Evolutionary conservation across 176 grass and related monocot species (phyloP), one percentile per base, ranked within the genome.

Genomic region (Poa pratensis): DNA sequence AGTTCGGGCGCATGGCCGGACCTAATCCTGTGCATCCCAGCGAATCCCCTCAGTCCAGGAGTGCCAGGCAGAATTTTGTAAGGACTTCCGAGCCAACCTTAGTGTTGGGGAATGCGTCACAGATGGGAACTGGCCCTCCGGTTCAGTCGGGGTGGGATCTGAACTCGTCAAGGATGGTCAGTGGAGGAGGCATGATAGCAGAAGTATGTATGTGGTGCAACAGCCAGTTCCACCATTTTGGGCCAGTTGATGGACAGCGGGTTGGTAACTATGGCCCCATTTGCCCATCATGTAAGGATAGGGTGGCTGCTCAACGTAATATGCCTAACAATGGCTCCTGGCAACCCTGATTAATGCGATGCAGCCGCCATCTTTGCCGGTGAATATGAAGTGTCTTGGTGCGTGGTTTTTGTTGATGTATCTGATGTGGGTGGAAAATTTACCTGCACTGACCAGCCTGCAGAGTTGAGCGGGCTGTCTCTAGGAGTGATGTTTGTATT

Each of bases 241-340:
- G 86, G 28, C 15, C 86, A 7, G 14, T 85, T 53, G 70, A 91
- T 12, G 86, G 67, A 45, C 87, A 82, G 34, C 88, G 84, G 73
- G 35, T 84, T 73, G 91, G 76, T 85, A 87, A 91, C 20, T 79
- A 95, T 62, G 91, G 86, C 22, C 84, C 88, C 58, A 96, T 99
- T 40, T 96, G 97, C 30, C 94, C 92, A 26, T 13, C 93, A 9
- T 99, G 97, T 40, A 99, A 91, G 81, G 91, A 87, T 12, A 92
- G 81, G 82, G 84, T 96, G 46, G 69, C 94, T 18, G 97, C 72
- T 86, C 91, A 88, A 34, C 70, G 20, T 43, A 88, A 76, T 77
- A 50, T 70, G 32, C 81, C 76, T 63, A 85, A 49, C 62, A 84
- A 77, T 63, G 76, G 89, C 42, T 80, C 82, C 30, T 87, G 89